A percentile compares a stretch with the other conserved stretches of the same genome.
Evolutionary conservation across 352 stramenopile genomes (phyloP).

Genomic region (Phytophthora pisi): DNA sequence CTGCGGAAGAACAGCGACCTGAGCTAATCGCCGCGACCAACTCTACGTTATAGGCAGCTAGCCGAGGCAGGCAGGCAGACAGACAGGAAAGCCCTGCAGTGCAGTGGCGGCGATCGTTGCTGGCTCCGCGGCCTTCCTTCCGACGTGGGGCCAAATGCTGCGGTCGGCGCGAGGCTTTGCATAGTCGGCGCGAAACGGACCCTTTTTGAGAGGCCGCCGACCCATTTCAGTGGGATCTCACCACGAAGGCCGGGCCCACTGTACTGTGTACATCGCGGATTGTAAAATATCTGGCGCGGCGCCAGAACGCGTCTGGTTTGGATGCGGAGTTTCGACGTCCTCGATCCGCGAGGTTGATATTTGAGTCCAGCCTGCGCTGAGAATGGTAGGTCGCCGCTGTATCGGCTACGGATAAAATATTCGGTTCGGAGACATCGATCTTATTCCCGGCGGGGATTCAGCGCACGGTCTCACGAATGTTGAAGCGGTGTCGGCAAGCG

Average conservation of each 20-base stretch:
- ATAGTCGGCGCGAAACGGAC: not conserved
- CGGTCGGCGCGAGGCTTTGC: not conserved
- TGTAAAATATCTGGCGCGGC: not conserved
- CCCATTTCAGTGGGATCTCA: constrained; percentile 1
- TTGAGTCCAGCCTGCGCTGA: not conserved
- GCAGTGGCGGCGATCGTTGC: not conserved
- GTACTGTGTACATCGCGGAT: not conserved
- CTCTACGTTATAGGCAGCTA: not conserved
- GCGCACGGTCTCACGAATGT: not conserved
- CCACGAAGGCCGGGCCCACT: not conserved
- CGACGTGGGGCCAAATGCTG: not conserved
- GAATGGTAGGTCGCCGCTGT: not conserved
- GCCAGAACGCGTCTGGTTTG: constrained; percentile 12
- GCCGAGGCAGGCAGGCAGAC: not conserved
- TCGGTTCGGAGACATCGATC: not conserved
- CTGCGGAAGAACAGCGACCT: not conserved
- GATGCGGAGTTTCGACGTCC: not conserved
- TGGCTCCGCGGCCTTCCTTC: constrained; percentile 3
- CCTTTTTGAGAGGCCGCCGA: not conserved
- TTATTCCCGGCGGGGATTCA: not conserved
- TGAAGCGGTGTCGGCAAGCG: no score
- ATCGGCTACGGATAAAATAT: not conserved
- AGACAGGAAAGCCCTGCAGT: not conserved
- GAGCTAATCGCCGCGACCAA: not conserved
- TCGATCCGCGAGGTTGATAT: not conserved